These are phyloP conservation scores for Fusarium oligoseptatum DNA, from an alignment of 2,329 filamentous ascomycete species.

Conservation along the genomic window DNA sequence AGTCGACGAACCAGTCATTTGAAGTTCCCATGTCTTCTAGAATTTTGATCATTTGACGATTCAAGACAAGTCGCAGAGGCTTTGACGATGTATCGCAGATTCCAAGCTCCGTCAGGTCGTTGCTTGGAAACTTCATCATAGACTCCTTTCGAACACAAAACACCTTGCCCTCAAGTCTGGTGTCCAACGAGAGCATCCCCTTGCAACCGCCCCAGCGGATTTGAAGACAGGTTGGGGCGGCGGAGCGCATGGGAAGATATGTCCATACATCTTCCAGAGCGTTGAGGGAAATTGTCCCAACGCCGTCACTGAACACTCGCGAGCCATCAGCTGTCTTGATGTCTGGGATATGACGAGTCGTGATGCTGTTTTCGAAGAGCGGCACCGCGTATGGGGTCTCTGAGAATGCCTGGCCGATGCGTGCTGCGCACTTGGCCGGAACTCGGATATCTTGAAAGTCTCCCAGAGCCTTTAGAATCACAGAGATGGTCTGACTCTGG, in stretches of 20 bases:
- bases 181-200: constrained; percentile 82
- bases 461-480: constrained; percentile 63
- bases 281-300: constrained; percentile 76
- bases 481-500: constrained; percentile 52
- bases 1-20: constrained; percentile 68
- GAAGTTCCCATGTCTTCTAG: constrained; percentile 80
- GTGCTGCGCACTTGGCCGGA: constrained; percentile 69
- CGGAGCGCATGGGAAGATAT: constrained; percentile 60
- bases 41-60: constrained; percentile 87
- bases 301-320: constrained; percentile 82
- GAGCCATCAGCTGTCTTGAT: constrained; percentile 62
- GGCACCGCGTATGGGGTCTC: constrained; percentile 77
- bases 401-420: constrained; percentile 78
- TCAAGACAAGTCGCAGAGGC: constrained; percentile 78
- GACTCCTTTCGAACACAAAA: constrained; percentile 75
- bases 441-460: constrained; percentile 64
- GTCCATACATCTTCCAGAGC: constrained; percentile 73
- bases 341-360: constrained; percentile 58
- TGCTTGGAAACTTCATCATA: constrained; percentile 83
- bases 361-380: constrained; percentile 56
- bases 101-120: constrained; percentile 69
- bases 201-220: constrained; percentile 82
- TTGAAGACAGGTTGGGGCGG: constrained; percentile 76
- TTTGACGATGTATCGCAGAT: constrained; percentile 78
- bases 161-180: constrained; percentile 66